Conservation (phyloP, 2,329 filamentous ascomycete species). For the Alternaria burnsii region DNA sequence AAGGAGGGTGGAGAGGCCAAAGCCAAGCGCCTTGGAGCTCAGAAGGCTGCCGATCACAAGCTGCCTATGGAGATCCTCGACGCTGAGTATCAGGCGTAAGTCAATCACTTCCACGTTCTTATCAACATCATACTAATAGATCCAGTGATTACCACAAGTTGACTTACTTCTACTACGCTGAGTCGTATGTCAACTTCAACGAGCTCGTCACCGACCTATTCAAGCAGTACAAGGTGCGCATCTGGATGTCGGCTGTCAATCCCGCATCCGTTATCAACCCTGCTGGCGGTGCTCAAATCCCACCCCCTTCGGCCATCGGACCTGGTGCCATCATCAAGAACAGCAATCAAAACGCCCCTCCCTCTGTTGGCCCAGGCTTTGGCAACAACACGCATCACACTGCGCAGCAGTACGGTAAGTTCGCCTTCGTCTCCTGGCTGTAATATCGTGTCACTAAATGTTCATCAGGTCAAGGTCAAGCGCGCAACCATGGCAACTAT, state of each 20-base stretch:
- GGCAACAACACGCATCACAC: slow-evolving; percentile 36
- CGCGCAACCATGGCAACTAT: slow-evolving; percentile 27
- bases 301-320: slow-evolving; percentile 50
- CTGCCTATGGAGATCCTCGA: slow-evolving; percentile 99
- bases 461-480: slow-evolving; percentile 27
- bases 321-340: slow-evolving; percentile 48
- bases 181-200: slow-evolving; percentile 99
- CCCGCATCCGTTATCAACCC: slow-evolving; percentile 79
- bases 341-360: slow-evolving; percentile 26
- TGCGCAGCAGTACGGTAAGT: slow-evolving; percentile 42
- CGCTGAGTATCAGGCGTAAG: slow-evolving; percentile 97
- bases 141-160: slow-evolving; percentile 96
- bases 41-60: slow-evolving; percentile 93
- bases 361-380: slow-evolving; percentile 46
- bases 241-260: slow-evolving; percentile 99
- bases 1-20: slow-evolving; percentile 99
- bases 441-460: slow-evolving; percentile 17
- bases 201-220: slow-evolving; percentile 95
- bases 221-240: slow-evolving; percentile 99
- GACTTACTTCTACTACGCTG: slow-evolving; percentile 98
- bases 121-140: slow-evolving; percentile 24
- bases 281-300: slow-evolving; percentile 43
- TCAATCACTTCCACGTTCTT: slow-evolving; percentile 35
- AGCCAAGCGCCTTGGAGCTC: slow-evolving; percentile 94
- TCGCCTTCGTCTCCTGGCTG: neutral